Percentiles rank a stretch among this genome's conserved stretches.
Conservation (phyloP, 352 stramenopile genomes). For the Phytophthora capsici region DNA sequence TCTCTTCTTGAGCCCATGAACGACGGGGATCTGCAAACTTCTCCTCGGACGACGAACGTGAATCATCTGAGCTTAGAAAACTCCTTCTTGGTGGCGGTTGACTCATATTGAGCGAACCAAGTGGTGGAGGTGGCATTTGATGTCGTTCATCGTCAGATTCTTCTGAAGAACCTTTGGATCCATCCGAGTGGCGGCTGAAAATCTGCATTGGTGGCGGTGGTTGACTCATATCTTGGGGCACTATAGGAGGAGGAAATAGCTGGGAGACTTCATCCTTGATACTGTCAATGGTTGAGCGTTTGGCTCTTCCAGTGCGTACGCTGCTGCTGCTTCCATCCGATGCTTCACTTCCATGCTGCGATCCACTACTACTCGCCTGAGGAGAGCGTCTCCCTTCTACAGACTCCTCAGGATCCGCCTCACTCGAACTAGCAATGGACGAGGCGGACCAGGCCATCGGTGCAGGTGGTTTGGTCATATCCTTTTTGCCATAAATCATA, state of each 20-base stretch:
- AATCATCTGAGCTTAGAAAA: not conserved
- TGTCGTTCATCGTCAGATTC: not conserved
- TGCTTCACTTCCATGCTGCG: slow-evolving; percentile 2
- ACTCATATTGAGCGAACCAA: slow-evolving; percentile 54
- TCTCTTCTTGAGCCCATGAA: slow-evolving; percentile 34
- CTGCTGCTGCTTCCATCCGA: slow-evolving; percentile 14
- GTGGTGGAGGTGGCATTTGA: slow-evolving; percentile 41
- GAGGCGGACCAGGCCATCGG: slow-evolving; percentile 41
- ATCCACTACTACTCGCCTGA: slow-evolving; percentile 20
- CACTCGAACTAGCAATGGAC: slow-evolving; percentile 21
- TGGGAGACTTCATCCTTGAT: slow-evolving; percentile 33
- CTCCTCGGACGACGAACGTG: slow-evolving; percentile 13
- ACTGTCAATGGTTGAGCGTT: slow-evolving; percentile 23
- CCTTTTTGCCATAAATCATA: slow-evolving; percentile 34
- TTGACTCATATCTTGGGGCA: slow-evolving; percentile 55
- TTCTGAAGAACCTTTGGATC: slow-evolving; percentile 16
- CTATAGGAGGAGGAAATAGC: slow-evolving; percentile 47
- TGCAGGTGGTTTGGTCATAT: slow-evolving; percentile 50
- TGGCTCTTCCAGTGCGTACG: not conserved
- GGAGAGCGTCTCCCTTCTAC: slow-evolving; percentile 7
- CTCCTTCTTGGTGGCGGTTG: slow-evolving; percentile 34
- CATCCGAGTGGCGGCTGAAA: not conserved
- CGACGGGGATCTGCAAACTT: not conserved
- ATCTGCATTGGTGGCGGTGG: slow-evolving; percentile 38
- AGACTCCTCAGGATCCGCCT: slow-evolving; percentile 5